Conservation (phyloP, 176 grass and related monocot species). For the Triticum turgidum region DNA sequence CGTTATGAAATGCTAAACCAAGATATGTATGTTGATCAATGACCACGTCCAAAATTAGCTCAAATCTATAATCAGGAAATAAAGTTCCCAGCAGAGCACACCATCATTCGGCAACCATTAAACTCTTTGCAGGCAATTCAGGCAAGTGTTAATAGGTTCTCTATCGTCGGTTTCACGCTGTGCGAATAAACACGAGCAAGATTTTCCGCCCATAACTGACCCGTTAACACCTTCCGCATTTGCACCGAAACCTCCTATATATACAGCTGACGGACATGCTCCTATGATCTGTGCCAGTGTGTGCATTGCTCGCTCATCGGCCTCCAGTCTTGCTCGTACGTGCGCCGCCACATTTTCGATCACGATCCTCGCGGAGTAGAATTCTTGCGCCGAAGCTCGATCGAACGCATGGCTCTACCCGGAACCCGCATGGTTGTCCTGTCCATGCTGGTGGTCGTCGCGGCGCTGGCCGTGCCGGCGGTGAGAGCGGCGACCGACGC, state of each 20-base stretch:
- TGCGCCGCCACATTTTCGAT: neutral
- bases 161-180: neutral
- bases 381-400: neutral
- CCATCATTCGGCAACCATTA: neutral
- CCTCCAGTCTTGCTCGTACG: neutral
- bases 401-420: neutral
- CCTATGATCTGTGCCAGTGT: neutral
- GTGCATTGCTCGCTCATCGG: neutral
- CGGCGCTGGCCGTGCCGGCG: neutral
- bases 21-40: no score
- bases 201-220: conserved; percentile 9
- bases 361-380: neutral
- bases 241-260: neutral
- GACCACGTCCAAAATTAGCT: neutral
- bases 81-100: neutral
- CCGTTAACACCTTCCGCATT: neutral
- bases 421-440: neutral
- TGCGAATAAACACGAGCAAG: neutral
- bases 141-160: neutral
- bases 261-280: neutral
- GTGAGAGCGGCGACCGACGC: neutral
- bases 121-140: neutral
- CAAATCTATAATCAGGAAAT: neutral
- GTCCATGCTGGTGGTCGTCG: neutral
- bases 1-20: no score